Evolutionary conservation across 257 asterid species (phyloP).

Genomic region (Capsicum chinense): DNA sequence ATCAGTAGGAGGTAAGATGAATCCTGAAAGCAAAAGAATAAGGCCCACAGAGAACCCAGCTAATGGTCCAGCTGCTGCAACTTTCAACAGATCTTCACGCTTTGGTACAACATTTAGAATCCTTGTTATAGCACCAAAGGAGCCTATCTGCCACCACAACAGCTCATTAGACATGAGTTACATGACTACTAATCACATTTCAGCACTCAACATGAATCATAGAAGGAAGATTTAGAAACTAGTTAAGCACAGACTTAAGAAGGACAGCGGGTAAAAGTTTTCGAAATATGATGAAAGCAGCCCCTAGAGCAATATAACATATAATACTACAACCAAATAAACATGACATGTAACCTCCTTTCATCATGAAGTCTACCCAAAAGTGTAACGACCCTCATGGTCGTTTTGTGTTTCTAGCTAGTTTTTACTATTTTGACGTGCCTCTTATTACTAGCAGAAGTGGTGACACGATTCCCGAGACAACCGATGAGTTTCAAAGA

Average conservation of each 20-base stretch:
- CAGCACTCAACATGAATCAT: not conserved
- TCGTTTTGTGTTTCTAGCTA: too few species aligned
- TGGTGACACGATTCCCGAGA: too few species aligned
- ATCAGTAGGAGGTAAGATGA: slow-evolving; percentile 86
- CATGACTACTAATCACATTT: slow-evolving; percentile 4
- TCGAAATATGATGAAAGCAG: not conserved
- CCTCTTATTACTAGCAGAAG: too few species aligned
- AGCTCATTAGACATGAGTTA: slow-evolving; percentile 46
- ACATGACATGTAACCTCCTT: not conserved
- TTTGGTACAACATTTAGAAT: slow-evolving; percentile 71
- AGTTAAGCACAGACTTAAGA: not conserved
- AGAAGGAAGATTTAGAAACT: not conserved
- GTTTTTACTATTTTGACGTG: too few species aligned
- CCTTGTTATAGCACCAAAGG: slow-evolving; percentile 92
- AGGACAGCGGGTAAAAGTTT: slow-evolving; percentile 4
- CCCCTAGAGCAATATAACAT: not conserved
- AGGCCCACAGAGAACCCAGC: slow-evolving; percentile 88
- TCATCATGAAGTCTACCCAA: not conserved
- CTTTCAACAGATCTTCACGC: slow-evolving; percentile 89
- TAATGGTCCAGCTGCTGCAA: slow-evolving; percentile 95
- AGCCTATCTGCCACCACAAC: slow-evolving; percentile 87
- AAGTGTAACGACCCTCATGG: not conserved
- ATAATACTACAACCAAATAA: not conserved
- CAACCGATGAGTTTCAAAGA: too few species aligned
- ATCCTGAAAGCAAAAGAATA: slow-evolving; percentile 75